A percentile compares a stretch with the other conserved stretches of the same genome.
Conservation (phyloP, 1,284 basidiomycete species). For the Ceratobasidium sp. region DNA sequence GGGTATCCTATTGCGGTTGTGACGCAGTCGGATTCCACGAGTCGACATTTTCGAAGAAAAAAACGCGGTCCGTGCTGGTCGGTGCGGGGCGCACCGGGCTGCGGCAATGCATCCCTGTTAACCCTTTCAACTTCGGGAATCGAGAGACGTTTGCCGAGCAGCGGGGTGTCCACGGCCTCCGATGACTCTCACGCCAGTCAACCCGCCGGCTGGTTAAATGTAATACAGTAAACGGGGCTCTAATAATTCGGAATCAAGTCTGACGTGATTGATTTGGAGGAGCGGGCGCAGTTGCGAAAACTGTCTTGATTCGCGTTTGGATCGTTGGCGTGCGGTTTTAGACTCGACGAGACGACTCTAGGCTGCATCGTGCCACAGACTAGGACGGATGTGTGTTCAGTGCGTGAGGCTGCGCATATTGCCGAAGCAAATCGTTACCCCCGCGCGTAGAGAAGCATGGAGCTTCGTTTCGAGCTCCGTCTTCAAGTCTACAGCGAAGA, state of each 20-base stretch:
- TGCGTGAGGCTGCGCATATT: constrained; percentile 1
- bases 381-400: no score
- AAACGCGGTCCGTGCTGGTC: neutral
- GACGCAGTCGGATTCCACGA: constrained; percentile 7
- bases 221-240: neutral
- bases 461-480: neutral
- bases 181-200: neutral
- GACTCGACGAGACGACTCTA: neutral
- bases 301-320: neutral
- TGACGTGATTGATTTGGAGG: constrained; percentile 2
- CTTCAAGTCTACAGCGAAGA: neutral
- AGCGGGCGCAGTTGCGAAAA: neutral
- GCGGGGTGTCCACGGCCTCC: neutral
- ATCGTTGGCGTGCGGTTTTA: neutral
- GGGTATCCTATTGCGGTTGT: constrained; percentile 17
- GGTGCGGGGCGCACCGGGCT: neutral
- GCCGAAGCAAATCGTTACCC: neutral
- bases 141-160: neutral
- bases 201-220: neutral
- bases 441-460: constrained; percentile 4
- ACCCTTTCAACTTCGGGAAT: neutral
- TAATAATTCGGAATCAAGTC: neutral
- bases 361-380: neutral
- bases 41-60: neutral
- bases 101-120: neutral